These are phyloP conservation scores for Candida labiduridarum DNA, from an alignment of 1,139 yeast genomes.

Conservation along the genomic window DNA sequence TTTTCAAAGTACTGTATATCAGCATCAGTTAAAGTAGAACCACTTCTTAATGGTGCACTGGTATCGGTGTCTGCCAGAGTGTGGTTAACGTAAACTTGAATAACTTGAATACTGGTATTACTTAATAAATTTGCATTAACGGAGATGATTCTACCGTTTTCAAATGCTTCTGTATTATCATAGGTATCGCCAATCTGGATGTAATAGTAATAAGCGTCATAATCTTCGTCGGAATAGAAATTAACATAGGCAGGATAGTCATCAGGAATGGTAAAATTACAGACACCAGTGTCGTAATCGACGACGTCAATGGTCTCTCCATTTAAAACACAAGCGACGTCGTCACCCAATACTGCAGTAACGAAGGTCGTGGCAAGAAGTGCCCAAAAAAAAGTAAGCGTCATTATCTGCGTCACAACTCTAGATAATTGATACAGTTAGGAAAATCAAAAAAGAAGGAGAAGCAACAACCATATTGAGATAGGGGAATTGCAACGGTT, in stretches of 20 bases:
- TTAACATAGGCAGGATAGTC: constrained; percentile 27
- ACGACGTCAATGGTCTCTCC: constrained; percentile 35
- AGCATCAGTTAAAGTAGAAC: not conserved
- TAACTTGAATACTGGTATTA: constrained; percentile 25
- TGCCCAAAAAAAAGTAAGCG: not conserved
- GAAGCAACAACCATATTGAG: not conserved
- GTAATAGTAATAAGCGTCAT: constrained; percentile 40
- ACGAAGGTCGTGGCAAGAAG: constrained; percentile 1
- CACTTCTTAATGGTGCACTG: not conserved
- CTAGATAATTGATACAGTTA: not conserved
- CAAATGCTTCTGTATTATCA: constrained; percentile 36
- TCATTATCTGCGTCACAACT: not conserved
- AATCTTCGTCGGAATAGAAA: constrained; percentile 32
- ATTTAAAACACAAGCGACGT: constrained; percentile 40
- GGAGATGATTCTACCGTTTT: constrained; percentile 35
- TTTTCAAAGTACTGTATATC: not conserved
- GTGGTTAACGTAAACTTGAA: constrained; percentile 30
- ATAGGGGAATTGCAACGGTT: not conserved
- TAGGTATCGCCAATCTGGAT: constrained; percentile 22
- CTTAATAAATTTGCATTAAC: constrained; percentile 34
- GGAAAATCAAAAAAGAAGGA: not conserved
- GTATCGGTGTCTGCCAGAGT: constrained; percentile 18
- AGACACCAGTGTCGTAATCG: constrained; percentile 42
- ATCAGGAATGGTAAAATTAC: constrained; percentile 39
- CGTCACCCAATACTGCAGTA: constrained; percentile 7